Evolutionary conservation across 2,329 filamentous ascomycete species (phyloP).

Genomic region (Teratosphaeria zuluensis): DNA sequence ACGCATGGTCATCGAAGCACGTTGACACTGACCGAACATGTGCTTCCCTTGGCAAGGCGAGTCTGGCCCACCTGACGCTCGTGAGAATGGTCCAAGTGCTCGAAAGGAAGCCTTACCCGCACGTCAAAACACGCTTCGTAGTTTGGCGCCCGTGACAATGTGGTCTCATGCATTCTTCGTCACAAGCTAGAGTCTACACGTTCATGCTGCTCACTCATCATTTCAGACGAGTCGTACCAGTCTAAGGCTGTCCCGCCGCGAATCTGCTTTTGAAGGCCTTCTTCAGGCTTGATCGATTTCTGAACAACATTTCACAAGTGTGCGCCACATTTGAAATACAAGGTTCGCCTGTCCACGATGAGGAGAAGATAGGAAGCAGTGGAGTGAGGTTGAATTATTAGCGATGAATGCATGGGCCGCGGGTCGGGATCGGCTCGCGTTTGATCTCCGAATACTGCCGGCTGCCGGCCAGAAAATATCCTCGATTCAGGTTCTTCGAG

Average conservation of each 20-base stretch:
- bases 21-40: not conserved
- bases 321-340: not conserved
- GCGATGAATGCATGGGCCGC: too few species aligned
- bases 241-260: not conserved
- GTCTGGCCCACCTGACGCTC: too few species aligned
- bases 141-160: not conserved
- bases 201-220: not conserved
- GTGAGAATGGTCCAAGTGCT: too few species aligned
- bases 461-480: not conserved
- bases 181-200: not conserved
- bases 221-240: not conserved
- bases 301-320: not conserved
- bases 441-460: not conserved
- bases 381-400: not conserved
- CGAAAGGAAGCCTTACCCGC: too few species aligned
- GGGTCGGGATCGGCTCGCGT: not conserved
- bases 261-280: not conserved
- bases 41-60: not conserved
- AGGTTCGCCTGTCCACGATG: not conserved
- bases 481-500: not conserved
- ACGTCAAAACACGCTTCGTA: too few species aligned
- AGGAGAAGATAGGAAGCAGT: not conserved
- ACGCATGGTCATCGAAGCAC: not conserved
- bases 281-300: not conserved
- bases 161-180: not conserved